Conservation (phyloP, 352 stramenopile species). For the Phytophthora citricola region DNA sequence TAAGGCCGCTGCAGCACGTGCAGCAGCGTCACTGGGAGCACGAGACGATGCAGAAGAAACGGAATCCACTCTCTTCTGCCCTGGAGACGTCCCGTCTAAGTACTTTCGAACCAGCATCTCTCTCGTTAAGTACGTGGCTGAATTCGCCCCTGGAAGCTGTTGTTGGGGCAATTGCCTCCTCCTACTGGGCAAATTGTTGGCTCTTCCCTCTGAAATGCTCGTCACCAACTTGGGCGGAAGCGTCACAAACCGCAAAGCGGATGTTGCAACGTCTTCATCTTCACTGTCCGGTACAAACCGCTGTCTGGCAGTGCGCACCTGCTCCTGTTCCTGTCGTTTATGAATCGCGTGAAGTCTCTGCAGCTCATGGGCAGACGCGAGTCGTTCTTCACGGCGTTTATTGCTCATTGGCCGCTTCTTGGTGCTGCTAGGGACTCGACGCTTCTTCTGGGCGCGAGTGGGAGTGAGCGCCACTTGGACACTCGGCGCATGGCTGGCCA, state of each 20-base stretch:
- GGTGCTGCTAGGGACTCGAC: conserved; percentile 1
- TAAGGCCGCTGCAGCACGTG: conserved; percentile 23
- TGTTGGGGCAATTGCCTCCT: conserved; percentile 20
- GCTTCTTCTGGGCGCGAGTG: conserved; percentile 26
- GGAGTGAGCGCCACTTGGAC: conserved; percentile 21
- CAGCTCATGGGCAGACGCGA: conserved; percentile 1
- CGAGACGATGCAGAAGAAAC: conserved; percentile 31
- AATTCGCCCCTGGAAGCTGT: background rate
- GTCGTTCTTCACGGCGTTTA: conserved; percentile 5
- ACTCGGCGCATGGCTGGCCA: conserved; percentile 8
- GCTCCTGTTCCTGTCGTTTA: conserved; percentile 20
- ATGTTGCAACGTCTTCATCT: conserved; percentile 28
- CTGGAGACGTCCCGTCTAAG: conserved; percentile 3
- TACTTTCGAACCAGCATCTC: conserved; percentile 18
- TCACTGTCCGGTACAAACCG: conserved; percentile 40
- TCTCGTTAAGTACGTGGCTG: background rate
- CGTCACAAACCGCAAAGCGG: conserved; percentile 21
- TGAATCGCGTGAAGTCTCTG: conserved; percentile 10
- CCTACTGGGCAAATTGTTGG: conserved; percentile 21
- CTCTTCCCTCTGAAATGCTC: conserved; percentile 28
- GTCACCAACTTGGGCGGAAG: conserved; percentile 27
- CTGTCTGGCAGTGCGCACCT: conserved; percentile 30
- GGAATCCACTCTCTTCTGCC: conserved; percentile 17
- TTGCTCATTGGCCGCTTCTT: conserved; percentile 12
- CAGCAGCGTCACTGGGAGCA: conserved; percentile 18